Percentiles rank a stretch among this genome's conserved stretches.
phyloP scores from a whole-genome alignment of 345 rosid genomes.

The Eutrema heterophyllum region DNA sequence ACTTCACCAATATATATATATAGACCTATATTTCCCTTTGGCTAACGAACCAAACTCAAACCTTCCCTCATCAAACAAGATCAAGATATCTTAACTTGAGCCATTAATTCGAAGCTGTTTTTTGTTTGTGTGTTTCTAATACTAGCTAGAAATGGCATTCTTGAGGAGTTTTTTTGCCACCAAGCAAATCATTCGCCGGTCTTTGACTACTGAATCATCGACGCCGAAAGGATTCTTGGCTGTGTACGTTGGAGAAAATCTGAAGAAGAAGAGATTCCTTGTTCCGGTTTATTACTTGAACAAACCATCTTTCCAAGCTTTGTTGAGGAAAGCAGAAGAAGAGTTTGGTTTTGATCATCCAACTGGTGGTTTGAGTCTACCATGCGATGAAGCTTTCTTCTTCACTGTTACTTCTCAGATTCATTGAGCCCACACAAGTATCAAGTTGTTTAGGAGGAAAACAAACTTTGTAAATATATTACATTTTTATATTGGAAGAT shows the following conservation, averaged over 20 bases:
- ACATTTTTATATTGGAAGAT: neutral
- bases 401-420: slow-evolving; percentile 31
- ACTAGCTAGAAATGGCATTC: slow-evolving; percentile 15
- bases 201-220: slow-evolving; percentile 18
- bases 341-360: slow-evolving; percentile 41
- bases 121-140: neutral
- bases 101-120: neutral
- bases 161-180: slow-evolving; percentile 19
- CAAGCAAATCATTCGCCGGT: slow-evolving; percentile 18
- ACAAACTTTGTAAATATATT: slow-evolving; percentile 11
- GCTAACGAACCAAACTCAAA: slow-evolving; percentile 27
- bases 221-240: slow-evolving; percentile 43
- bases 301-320: slow-evolving; percentile 36
- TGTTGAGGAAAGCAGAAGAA: slow-evolving; percentile 40
- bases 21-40: slow-evolving; percentile 1
- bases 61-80: slow-evolving; percentile 16
- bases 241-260: slow-evolving; percentile 39
- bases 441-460: neutral
- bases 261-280: slow-evolving; percentile 32
- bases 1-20: slow-evolving; percentile 14
- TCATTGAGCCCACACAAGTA: neutral
- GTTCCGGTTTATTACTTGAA: slow-evolving; percentile 37
- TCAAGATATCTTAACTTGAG: neutral
- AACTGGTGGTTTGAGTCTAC: slow-evolving; percentile 38
- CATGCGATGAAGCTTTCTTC: slow-evolving; percentile 41